A percentile compares a stretch with the other conserved stretches of the same genome.
Evolutionary conservation across 192 early-diverging fungal species (phyloP).

Genomic region (Bifiguratus adelaidae): DNA sequence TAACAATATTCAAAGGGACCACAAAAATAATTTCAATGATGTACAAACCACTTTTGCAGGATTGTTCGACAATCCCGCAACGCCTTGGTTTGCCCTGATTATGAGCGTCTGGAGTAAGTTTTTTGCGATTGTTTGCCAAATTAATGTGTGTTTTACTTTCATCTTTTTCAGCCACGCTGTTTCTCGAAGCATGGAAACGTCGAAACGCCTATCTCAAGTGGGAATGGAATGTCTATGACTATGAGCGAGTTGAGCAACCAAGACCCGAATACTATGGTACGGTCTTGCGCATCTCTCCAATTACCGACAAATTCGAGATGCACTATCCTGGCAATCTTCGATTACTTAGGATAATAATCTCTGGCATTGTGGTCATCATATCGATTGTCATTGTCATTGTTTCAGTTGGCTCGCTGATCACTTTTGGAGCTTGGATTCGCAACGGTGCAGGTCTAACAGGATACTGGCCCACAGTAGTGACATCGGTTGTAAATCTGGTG

Average conservation of each 20-base stretch:
- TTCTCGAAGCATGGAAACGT: slow-evolving; percentile 55
- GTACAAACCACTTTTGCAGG: too few species aligned
- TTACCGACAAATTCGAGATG: slow-evolving; percentile 37
- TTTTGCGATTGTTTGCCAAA: neutral
- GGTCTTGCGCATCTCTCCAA: slow-evolving; percentile 25
- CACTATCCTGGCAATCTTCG: slow-evolving; percentile 27
- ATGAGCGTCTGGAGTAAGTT: slow-evolving; percentile 46
- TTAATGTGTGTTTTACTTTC: slow-evolving; percentile 5
- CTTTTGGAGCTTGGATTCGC: slow-evolving; percentile 9
- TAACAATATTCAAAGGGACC: too few species aligned
- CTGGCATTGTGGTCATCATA: slow-evolving; percentile 19
- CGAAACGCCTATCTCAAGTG: slow-evolving; percentile 30
- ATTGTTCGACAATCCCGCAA: slow-evolving; percentile 50
- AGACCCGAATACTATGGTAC: slow-evolving; percentile 52
- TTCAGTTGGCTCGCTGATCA: slow-evolving; percentile 21
- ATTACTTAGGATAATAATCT: slow-evolving; percentile 20
- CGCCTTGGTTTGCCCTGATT: slow-evolving; percentile 42
- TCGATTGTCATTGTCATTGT: slow-evolving; percentile 33
- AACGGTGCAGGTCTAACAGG: neutral
- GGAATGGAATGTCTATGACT: slow-evolving; percentile 43
- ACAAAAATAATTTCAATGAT: too few species aligned
- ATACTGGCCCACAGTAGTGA: slow-evolving; percentile 15
- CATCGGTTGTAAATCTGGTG: slow-evolving; percentile 32
- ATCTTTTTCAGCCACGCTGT: slow-evolving; percentile 19
- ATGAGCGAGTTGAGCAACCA: slow-evolving; percentile 34